Conservation (phyloP, 345 rosid species). For the Turritis glabra region DNA sequence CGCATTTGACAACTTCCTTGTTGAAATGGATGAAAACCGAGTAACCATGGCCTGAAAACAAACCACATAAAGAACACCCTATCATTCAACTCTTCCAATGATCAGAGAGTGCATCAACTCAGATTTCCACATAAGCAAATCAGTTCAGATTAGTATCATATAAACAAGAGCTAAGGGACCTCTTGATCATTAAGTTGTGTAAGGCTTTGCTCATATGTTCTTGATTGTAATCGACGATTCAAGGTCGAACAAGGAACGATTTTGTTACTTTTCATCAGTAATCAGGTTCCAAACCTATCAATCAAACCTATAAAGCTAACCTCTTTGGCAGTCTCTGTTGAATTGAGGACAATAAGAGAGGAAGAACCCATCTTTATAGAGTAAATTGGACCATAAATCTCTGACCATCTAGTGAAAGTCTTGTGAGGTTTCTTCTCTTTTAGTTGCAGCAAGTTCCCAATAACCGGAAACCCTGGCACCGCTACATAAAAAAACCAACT, state of each 20-base stretch:
- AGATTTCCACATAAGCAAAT: not conserved
- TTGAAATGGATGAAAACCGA: slow-evolving; percentile 71
- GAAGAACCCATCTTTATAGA: slow-evolving; percentile 76
- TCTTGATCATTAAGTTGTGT: not conserved
- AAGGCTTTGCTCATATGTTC: not conserved
- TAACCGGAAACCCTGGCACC: slow-evolving; percentile 72
- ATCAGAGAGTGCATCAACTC: not conserved
- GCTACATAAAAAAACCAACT: slow-evolving; percentile 47
- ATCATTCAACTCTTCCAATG: not conserved
- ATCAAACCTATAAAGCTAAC: slow-evolving; percentile 34
- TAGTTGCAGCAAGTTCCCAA: slow-evolving; percentile 84
- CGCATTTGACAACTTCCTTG: slow-evolving; percentile 74
- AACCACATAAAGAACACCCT: not conserved
- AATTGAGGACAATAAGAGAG: slow-evolving; percentile 63
- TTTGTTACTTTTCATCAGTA: not conserved
- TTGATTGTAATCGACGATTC: not conserved
- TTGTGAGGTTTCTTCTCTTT: slow-evolving; percentile 91
- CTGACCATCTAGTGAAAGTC: slow-evolving; percentile 82
- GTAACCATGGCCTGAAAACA: slow-evolving; percentile 80
- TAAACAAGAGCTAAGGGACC: not conserved
- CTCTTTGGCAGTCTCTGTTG: slow-evolving; percentile 76
- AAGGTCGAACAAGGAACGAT: not conserved
- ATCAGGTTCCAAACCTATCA: not conserved
- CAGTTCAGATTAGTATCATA: not conserved
- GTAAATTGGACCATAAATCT: slow-evolving; percentile 75